These are phyloP conservation scores for Pachyrhizus erosus DNA, from an alignment of 306 rosid genomes.

Conservation along the genomic window DNA sequence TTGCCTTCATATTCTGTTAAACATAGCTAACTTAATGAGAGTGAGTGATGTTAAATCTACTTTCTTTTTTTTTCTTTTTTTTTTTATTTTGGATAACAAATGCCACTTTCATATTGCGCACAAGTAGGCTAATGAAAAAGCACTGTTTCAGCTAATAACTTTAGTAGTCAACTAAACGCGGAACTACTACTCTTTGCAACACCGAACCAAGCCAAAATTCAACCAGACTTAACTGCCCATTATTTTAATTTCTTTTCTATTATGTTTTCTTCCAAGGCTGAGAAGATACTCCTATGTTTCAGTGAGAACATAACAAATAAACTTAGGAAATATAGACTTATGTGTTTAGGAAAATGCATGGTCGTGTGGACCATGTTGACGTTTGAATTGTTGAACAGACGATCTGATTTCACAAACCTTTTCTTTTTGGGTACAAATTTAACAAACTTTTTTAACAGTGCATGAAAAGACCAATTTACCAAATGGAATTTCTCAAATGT, in stretches of 20 bases:
- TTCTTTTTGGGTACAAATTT: neutral
- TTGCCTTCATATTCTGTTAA: conserved; percentile 16
- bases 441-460: neutral
- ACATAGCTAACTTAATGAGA: neutral
- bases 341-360: conserved; percentile 13
- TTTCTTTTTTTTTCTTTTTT: neutral
- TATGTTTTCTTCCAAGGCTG: neutral
- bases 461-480: conserved; percentile 22
- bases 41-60: conserved; percentile 4
- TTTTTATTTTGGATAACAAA: neutral
- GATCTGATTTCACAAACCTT: conserved; percentile 24
- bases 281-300: conserved; percentile 38
- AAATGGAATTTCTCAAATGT: neutral
- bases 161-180: conserved; percentile 40
- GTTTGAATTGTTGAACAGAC: conserved; percentile 50
- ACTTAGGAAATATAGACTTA: neutral
- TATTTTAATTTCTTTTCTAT: neutral
- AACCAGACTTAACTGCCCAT: conserved; percentile 50
- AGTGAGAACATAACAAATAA: conserved; percentile 4
- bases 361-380: conserved; percentile 17
- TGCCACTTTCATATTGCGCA: conserved; percentile 7
- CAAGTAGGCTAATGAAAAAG: neutral
- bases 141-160: conserved; percentile 36
- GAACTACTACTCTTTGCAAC: neutral
- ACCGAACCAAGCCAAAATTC: conserved; percentile 64